phyloP scores from a whole-genome alignment of 768 basidiomycete species.

The Pilatotrama ljubarskyi region DNA sequence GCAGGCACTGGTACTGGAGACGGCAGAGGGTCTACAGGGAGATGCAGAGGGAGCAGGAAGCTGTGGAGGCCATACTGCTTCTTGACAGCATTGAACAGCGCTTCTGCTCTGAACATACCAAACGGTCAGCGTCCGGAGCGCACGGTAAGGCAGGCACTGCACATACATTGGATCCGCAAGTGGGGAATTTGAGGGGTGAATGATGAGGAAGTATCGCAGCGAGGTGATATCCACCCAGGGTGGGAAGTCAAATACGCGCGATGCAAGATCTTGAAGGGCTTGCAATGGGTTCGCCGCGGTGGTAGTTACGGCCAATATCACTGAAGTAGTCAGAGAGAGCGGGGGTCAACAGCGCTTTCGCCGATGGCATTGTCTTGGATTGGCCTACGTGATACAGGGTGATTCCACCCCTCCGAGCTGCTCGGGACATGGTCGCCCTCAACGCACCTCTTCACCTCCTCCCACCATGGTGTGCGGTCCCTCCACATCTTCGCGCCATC shows the following conservation, averaged over 20 bases:
- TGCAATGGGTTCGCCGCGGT: conserved; percentile 80
- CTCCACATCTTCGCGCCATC: conserved; percentile 34
- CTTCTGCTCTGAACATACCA: conserved; percentile 54
- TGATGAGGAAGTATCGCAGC: conserved; percentile 72
- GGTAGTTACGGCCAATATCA: conserved; percentile 81
- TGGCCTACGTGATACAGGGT: conserved; percentile 73
- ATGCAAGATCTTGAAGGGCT: conserved; percentile 73
- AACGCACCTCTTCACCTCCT: conserved; percentile 73
- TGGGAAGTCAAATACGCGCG: conserved; percentile 66
- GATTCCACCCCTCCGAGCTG: conserved; percentile 80
- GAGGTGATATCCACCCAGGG: conserved; percentile 77
- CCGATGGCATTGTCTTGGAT: background rate
- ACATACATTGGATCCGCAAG: conserved; percentile 81
- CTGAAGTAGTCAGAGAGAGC: conserved; percentile 37
- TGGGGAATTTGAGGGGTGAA: conserved; percentile 69
- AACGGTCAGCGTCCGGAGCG: too few species aligned
- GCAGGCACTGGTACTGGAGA: conserved; percentile 67
- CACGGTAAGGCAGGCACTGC: background rate
- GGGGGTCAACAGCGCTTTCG: background rate
- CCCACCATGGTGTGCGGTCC: conserved; percentile 80
- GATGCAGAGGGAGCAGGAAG: conserved; percentile 62
- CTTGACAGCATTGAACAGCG: conserved; percentile 84
- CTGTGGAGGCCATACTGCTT: conserved; percentile 82
- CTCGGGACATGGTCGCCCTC: conserved; percentile 78
- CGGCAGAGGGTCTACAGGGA: conserved; percentile 60